Evolutionary conservation across 768 basidiomycete species (phyloP), one percentile per base, ranked within the genome.

Genomic region (Clitopilus hobsonii): DNA sequence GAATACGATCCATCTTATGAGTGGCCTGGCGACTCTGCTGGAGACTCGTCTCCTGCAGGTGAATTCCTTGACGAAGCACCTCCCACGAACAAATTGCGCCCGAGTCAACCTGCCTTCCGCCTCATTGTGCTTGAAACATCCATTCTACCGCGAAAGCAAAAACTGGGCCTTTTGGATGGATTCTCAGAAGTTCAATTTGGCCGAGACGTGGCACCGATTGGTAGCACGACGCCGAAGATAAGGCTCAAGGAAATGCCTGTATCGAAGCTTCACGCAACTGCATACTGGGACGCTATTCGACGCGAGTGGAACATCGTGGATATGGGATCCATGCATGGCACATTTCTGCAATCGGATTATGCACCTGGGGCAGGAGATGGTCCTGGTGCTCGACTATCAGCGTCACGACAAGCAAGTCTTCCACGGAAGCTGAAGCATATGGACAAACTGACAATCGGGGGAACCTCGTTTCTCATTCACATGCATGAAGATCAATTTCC

Each of bases 281-380:
- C 80, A 1, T 93, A 81, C 63, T 91, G 85, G 85, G 85, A 91
- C 64, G 70, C 71, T 28, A 66, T 67, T 25, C 74, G 80, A 53
- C 65, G 69, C 13, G 79, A 81, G 55, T 93, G 90, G 90, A 78
- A 80, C 2, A 71, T 89, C 26, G 89, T 91, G 8, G 91, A 94
- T 65, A 89, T 89, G 85, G 91, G 89, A 8, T 89, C 88, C 52
- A 87, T 84, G 67, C 91, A 94, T 59, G 91, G 91, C 3, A 92
- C 91, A 0, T 92, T 85, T 65, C 54, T 89, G 55, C 69, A 67
- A 41, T 61, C 68, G n/a, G 69, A 66, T 25, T 59, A 63, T 18
- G 57, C 64, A 27, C 41, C 11, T 20, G 41, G 41, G n/a, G 45
- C 67, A 32, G 56, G 59, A 14, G 55, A 62, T 28, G 63, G 64